Evolutionary conservation across 176 grass and related monocot species (phyloP).

Genomic region (Paspalum vaginatum): DNA sequence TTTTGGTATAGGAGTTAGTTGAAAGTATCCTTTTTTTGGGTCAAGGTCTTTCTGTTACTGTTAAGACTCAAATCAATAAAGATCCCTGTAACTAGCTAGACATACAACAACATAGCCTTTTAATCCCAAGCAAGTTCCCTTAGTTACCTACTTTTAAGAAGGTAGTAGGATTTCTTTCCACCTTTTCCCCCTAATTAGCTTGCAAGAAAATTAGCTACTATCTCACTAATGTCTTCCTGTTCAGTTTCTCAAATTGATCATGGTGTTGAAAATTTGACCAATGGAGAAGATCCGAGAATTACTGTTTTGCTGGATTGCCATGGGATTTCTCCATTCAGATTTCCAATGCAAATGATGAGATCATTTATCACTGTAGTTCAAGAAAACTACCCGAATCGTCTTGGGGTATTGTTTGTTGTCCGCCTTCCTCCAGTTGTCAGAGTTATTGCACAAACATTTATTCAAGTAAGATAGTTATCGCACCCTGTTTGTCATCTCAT

Average conservation of each 20-base stretch:
- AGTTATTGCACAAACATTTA: constrained; percentile 94
- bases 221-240: constrained; percentile 35
- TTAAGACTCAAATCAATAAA: not conserved
- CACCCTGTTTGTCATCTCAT: constrained; percentile 10
- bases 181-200: constrained; percentile 29
- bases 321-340: constrained; percentile 89
- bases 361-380: constrained; percentile 75
- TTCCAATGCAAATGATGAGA: constrained; percentile 99
- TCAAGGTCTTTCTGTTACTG: not conserved
- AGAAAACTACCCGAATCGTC: constrained; percentile 91
- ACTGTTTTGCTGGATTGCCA: constrained; percentile 92
- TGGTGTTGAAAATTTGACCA: constrained; percentile 72
- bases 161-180: constrained; percentile 7
- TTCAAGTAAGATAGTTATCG: constrained; percentile 66
- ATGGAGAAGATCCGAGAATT: constrained; percentile 77
- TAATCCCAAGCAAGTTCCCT: too few relatives aligned
- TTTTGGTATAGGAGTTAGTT: not conserved
- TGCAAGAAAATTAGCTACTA: constrained; percentile 19
- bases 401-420: constrained; percentile 72
- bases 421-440: constrained; percentile 95
- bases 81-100: not conserved
- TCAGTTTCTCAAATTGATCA: constrained; percentile 96
- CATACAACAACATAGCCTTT: not conserved
- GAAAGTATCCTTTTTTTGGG: not conserved
- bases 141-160: too few relatives aligned